Evolutionary conservation across 2,329 filamentous ascomycete species (phyloP).

Genomic region (Ilyonectria destructans): DNA sequence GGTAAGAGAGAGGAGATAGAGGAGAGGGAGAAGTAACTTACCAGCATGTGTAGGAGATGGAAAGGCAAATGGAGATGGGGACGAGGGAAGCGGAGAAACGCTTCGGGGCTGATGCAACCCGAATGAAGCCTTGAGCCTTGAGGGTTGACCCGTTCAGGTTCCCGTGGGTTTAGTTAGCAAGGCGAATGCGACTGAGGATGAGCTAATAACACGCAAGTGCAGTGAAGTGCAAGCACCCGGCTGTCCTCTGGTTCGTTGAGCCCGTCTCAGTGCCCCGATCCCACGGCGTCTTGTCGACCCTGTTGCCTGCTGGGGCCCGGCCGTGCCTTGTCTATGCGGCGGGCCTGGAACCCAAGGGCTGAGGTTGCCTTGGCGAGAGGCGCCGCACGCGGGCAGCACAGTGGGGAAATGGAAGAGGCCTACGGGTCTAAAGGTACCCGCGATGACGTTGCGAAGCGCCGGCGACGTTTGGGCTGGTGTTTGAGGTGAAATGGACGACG

Average conservation of each 20-base stretch:
- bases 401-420: conserved; percentile 7
- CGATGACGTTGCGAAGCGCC: conserved; percentile 19
- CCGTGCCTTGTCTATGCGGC: neutral
- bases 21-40: conserved; percentile 37
- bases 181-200: conserved; percentile 23
- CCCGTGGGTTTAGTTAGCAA: conserved; percentile 24
- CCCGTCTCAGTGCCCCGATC: conserved; percentile 3
- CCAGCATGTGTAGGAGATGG: conserved; percentile 32
- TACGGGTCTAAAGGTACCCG: conserved; percentile 11
- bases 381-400: conserved; percentile 19
- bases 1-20: conserved; percentile 14
- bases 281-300: neutral
- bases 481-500: conserved; percentile 11
- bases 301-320: conserved; percentile 6
- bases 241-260: conserved; percentile 18
- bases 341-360: conserved; percentile 7
- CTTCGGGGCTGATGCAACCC: conserved; percentile 30
- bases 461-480: conserved; percentile 23
- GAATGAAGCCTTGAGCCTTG: conserved; percentile 11
- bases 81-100: conserved; percentile 37
- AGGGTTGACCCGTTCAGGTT: conserved; percentile 11
- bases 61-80: conserved; percentile 27
- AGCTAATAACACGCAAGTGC: conserved; percentile 26
- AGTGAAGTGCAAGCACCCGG: conserved; percentile 19
- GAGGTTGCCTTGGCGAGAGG: conserved; percentile 27